Conservation (phyloP, 805 yeast species). For the Kodamaea laetipori region DNA sequence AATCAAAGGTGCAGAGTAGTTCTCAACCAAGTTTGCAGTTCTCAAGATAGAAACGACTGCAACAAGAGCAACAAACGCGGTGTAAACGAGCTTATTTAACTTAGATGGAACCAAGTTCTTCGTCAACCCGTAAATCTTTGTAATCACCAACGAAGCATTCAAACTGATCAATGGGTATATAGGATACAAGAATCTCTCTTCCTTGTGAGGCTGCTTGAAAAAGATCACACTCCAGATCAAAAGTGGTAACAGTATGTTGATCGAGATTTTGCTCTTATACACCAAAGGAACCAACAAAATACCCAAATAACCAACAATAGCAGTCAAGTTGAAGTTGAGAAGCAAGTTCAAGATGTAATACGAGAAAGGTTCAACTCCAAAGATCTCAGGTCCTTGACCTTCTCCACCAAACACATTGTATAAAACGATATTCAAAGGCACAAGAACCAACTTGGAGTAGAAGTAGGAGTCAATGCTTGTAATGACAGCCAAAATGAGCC, state of each 20-base stretch:
- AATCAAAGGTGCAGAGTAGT: constrained; percentile 72
- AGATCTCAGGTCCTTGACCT: constrained; percentile 83
- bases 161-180: constrained; percentile 70
- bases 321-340: constrained; percentile 70
- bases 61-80: constrained; percentile 35
- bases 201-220: constrained; percentile 82
- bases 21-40: constrained; percentile 58
- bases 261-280: constrained; percentile 18
- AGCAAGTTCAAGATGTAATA: constrained; percentile 71
- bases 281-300: constrained; percentile 27
- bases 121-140: constrained; percentile 17
- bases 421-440: constrained; percentile 78
- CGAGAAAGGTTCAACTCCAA: constrained; percentile 78
- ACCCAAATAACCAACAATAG: constrained; percentile 45
- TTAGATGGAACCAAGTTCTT: constrained; percentile 8
- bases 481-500: constrained; percentile 25
- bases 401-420: constrained; percentile 77
- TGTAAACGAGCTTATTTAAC: constrained; percentile 19
- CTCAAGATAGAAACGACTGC: constrained; percentile 44
- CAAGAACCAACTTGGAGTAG: constrained; percentile 62
- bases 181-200: constrained; percentile 88
- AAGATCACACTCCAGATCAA: constrained; percentile 70
- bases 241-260: constrained; percentile 44
- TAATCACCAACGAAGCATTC: constrained; percentile 56
- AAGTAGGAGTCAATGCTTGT: constrained; percentile 58